These are phyloP conservation scores for Schizosaccharomyces octosporus DNA, from an alignment of 805 yeast genomes.

Conservation along the genomic window DNA sequence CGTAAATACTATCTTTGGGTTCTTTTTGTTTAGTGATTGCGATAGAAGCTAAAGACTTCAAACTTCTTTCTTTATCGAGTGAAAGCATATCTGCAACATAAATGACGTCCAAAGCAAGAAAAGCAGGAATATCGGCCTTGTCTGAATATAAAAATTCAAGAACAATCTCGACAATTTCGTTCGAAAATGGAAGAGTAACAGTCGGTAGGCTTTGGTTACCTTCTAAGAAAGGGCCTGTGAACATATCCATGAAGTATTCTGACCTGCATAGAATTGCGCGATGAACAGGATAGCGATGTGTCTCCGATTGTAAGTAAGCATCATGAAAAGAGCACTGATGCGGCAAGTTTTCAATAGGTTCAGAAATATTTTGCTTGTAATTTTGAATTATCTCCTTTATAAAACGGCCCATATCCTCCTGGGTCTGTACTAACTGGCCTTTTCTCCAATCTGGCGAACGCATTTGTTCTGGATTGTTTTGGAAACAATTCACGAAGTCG, in stretches of 20 bases:
- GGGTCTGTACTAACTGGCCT: not conserved
- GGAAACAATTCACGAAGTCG: not conserved
- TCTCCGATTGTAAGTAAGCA: not conserved
- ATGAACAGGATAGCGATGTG: conserved; percentile 33
- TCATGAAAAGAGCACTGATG: not conserved
- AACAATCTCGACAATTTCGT: conserved; percentile 13
- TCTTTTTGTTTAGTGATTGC: conserved; percentile 10
- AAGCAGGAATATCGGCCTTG: conserved; percentile 23
- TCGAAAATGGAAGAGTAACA: not conserved
- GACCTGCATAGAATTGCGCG: conserved; percentile 34
- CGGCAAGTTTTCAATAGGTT: not conserved
- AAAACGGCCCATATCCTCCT: not conserved
- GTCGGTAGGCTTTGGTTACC: conserved; percentile 1
- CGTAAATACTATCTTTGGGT: conserved; percentile 22
- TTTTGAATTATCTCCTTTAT: not conserved
- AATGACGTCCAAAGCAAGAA: conserved; percentile 29
- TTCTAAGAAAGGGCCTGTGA: conserved; percentile 26
- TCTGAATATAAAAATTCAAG: conserved; percentile 38
- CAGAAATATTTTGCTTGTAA: not conserved
- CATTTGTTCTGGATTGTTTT: not conserved
- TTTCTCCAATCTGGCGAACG: not conserved
- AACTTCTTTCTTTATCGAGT: conserved; percentile 36
- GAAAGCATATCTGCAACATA: conserved; percentile 29
- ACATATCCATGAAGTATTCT: conserved; percentile 40
- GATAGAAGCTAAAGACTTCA: conserved; percentile 25